phyloP scores from a whole-genome alignment of 2,329 filamentous ascomycete species.

The Endothia cerciana region DNA sequence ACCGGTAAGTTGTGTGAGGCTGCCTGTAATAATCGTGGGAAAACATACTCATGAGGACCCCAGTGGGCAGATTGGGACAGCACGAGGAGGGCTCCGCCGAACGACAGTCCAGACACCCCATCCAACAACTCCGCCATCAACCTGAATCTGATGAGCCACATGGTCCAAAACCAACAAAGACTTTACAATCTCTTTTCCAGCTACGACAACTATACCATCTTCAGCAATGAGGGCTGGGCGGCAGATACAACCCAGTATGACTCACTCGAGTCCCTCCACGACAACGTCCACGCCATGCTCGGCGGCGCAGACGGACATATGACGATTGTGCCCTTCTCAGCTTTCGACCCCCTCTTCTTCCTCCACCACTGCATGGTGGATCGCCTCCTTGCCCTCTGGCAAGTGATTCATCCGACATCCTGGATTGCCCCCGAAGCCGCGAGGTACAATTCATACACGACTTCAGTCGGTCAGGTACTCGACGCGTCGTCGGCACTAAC shows the following conservation, averaged over 20 bases:
- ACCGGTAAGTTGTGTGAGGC: slow-evolving; percentile 53
- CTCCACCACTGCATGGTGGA: slow-evolving; percentile 79
- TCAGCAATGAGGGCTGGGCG: slow-evolving; percentile 72
- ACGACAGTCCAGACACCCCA: slow-evolving; percentile 43
- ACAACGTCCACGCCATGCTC: slow-evolving; percentile 62
- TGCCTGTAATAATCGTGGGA: background rate
- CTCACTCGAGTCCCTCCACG: slow-evolving; percentile 68
- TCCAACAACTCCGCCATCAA: slow-evolving; percentile 66
- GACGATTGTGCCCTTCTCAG: slow-evolving; percentile 71
- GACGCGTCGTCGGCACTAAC: slow-evolving; percentile 62
- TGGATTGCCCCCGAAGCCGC: slow-evolving; percentile 64
- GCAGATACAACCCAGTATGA: slow-evolving; percentile 55
- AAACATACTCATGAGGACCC: background rate
- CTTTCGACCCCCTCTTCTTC: slow-evolving; percentile 81
- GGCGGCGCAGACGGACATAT: slow-evolving; percentile 68
- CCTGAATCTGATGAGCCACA: slow-evolving; percentile 54
- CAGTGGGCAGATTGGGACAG: slow-evolving; percentile 63
- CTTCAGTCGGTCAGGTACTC: slow-evolving; percentile 55
- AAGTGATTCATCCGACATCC: slow-evolving; percentile 69
- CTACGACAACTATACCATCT: slow-evolving; percentile 68
- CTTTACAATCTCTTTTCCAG: slow-evolving; percentile 70
- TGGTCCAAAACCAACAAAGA: slow-evolving; percentile 61
- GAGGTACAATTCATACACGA: slow-evolving; percentile 65
- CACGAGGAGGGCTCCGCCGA: slow-evolving; percentile 61
- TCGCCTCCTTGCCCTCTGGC: slow-evolving; percentile 77